These are phyloP conservation scores for Trichoderma atroviride DNA, from an alignment of 2,329 filamentous ascomycete species.

Conservation along the genomic window DNA sequence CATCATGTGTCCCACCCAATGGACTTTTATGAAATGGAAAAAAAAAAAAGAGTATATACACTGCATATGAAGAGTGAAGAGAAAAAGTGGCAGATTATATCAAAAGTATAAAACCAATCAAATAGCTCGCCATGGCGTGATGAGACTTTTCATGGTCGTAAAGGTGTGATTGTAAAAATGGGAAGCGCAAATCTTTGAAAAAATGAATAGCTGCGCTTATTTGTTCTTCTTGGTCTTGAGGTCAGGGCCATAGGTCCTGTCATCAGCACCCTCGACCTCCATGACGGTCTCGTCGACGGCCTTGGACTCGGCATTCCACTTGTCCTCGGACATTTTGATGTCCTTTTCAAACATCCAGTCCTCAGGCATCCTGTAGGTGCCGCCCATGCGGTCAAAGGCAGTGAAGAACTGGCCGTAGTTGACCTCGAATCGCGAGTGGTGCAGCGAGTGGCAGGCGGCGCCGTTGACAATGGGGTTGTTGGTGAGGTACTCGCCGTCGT, in stretches of 20 bases:
- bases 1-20: background rate
- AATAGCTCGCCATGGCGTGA: background rate
- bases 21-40: background rate
- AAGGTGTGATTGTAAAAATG: background rate
- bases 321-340: conserved; percentile 78
- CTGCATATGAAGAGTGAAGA: background rate
- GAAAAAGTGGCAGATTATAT: conserved; percentile 12
- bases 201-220: background rate
- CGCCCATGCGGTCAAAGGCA: conserved; percentile 84
- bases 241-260: conserved; percentile 49
- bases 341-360: conserved; percentile 84
- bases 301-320: conserved; percentile 76
- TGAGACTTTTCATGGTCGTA: conserved; percentile 14
- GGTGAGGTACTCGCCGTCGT: conserved; percentile 92
- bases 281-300: conserved; percentile 77
- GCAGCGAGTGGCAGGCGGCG: conserved; percentile 80
- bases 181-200: conserved; percentile 26
- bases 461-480: conserved; percentile 93
- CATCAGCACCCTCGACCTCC: conserved; percentile 66
- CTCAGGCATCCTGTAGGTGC: conserved; percentile 85
- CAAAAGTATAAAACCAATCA: background rate
- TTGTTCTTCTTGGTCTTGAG: conserved; percentile 51
- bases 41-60: conserved; percentile 11
- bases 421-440: conserved; percentile 63
- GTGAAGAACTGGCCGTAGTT: conserved; percentile 97